Conservation (phyloP, 176 grass and related monocot genomes). For the Guadua angustifolia region DNA sequence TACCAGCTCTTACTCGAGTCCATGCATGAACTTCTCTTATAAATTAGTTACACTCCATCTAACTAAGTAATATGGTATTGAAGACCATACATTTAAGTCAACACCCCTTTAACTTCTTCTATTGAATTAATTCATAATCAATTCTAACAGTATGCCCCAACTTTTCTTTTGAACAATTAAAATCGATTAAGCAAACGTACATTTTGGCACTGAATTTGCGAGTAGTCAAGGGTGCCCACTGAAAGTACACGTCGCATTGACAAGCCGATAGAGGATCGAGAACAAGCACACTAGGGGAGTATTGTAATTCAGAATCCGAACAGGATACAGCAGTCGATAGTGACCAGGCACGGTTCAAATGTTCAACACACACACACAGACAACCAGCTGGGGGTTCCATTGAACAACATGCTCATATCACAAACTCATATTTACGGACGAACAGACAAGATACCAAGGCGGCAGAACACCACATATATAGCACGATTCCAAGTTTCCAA, state of each 20-base stretch:
- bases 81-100: no score
- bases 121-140: no score
- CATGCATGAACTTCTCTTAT: no score
- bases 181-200: not conserved
- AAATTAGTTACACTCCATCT: no score
- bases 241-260: not conserved
- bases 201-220: not conserved
- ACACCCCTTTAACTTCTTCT: no score
- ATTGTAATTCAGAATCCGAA: not conserved
- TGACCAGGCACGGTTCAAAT: not conserved
- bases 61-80: no score
- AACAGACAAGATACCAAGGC: not conserved
- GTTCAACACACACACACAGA: not conserved
- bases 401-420: constrained; percentile 18
- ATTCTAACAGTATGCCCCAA: no score
- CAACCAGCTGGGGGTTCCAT: not conserved
- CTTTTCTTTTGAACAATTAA: not conserved
- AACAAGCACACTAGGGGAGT: constrained; percentile 16
- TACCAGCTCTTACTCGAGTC: no score
- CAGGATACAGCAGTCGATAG: not conserved
- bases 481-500: not conserved
- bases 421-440: constrained; percentile 41
- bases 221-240: not conserved
- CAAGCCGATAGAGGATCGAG: not conserved
- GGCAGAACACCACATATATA: not conserved